These are phyloP conservation scores for Gnomoniopsis smithogilvyi DNA, from an alignment of 2,329 filamentous ascomycete genomes.

Conservation along the genomic window DNA sequence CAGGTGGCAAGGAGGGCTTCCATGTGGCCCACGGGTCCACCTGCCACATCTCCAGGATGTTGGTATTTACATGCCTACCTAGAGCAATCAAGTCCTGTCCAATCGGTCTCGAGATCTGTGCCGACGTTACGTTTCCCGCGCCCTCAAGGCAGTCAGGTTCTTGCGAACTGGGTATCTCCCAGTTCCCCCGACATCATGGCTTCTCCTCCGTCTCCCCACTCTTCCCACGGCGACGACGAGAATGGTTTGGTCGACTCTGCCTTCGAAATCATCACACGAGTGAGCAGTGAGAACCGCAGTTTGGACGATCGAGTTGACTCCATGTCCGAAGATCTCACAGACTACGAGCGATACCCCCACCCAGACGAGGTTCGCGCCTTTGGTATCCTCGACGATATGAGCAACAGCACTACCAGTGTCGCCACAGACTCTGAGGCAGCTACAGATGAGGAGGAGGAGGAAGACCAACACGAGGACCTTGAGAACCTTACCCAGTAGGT, in stretches of 20 bases:
- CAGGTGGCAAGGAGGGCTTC: no score
- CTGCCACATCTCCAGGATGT: no score
- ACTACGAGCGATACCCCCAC: slow-evolving; percentile 27
- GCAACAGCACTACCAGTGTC: slow-evolving; percentile 20
- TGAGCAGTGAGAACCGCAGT: slow-evolving; percentile 50
- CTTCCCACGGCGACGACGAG: slow-evolving; percentile 41
- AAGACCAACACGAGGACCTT: slow-evolving; percentile 24
- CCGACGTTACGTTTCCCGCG: slow-evolving; percentile 54
- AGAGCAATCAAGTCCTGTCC: slow-evolving; percentile 24
- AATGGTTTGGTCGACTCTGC: slow-evolving; percentile 53
- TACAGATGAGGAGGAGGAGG: slow-evolving; percentile 34
- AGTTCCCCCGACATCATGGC: slow-evolving; percentile 57
- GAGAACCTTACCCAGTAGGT: no score
- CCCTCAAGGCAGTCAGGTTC: slow-evolving; percentile 51
- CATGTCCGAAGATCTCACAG: slow-evolving; percentile 17
- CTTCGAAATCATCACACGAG: slow-evolving; percentile 49
- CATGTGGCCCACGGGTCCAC: no score
- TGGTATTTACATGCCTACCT: no score
- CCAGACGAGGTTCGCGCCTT: slow-evolving; percentile 52
- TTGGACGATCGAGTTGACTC: slow-evolving; percentile 39
- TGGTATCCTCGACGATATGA: slow-evolving; percentile 41
- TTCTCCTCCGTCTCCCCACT: slow-evolving; percentile 29
- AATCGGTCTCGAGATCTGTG: slow-evolving; percentile 24
- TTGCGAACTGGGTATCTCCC: slow-evolving; percentile 58
- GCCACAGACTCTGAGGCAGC: slow-evolving; percentile 27